phyloP scores from a whole-genome alignment of 306 rosid species.

The Albizia julibrissin region DNA sequence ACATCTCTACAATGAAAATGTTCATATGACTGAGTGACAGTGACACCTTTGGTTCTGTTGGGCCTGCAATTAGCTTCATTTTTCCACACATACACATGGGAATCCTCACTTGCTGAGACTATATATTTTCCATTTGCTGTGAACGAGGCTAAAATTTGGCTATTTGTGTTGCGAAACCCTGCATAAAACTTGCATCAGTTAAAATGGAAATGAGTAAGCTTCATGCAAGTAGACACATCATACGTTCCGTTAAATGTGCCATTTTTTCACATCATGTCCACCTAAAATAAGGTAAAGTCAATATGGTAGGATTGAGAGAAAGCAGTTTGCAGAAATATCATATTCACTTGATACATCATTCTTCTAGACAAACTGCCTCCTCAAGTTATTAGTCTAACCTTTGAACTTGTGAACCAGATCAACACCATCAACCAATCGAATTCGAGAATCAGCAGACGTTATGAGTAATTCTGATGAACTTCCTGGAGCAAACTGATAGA shows the following conservation, averaged over 20 bases:
- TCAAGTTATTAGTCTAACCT: constrained; percentile 49
- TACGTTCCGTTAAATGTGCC: neutral
- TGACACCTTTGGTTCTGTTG: constrained; percentile 74
- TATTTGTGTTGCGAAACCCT: constrained; percentile 88
- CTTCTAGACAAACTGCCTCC: constrained; percentile 6
- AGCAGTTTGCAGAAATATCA: constrained; percentile 22
- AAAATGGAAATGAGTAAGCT: constrained; percentile 26
- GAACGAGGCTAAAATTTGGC: constrained; percentile 87
- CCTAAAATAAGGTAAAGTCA: neutral
- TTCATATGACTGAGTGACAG: constrained; percentile 70
- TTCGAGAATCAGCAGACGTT: constrained; percentile 95
- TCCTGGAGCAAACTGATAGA: constrained; percentile 94
- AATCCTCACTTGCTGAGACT: constrained; percentile 95
- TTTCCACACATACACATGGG: constrained; percentile 92
- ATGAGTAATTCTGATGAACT: constrained; percentile 91
- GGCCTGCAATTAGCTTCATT: constrained; percentile 93
- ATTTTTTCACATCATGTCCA: neutral
- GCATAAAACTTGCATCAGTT: constrained; percentile 42
- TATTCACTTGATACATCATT: constrained; percentile 16
- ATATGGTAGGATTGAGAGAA: neutral
- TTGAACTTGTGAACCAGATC: constrained; percentile 92
- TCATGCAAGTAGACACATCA: neutral
- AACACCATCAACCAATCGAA: constrained; percentile 82
- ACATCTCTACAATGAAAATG: constrained; percentile 95
- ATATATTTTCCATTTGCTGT: constrained; percentile 78